Evolutionary conservation across 140 eudicot genomes (phyloP), one percentile per base, ranked within the genome.

Genomic region (Anethum foeniculum): DNA sequence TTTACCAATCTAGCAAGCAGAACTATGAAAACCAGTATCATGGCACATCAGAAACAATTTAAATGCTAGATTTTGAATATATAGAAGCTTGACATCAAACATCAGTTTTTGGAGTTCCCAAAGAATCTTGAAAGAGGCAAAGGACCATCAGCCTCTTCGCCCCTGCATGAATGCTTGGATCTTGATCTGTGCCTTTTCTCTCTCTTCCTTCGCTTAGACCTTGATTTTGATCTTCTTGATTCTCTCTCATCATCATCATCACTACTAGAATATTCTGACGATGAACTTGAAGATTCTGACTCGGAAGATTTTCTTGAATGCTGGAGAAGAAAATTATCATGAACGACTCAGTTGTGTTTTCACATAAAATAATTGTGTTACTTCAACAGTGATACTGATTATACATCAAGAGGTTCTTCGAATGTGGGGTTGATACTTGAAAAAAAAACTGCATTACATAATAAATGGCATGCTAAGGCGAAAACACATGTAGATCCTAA

Each of bases 51-150:
- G 47, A 77, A 36, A 52, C 48, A 36, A 51, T 25, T 69, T 51
- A 54, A 13, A 54, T 21, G 15, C 49, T 38, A 28, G 46, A 34
- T 77, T 11, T 47, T 25, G 51, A 23, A 43, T 12, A n/a, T 19
- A 58, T 38, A 44, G 11, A 65, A 79, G 7, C 38, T 38, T 14
- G 39, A 14, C 14, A 4, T 49, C 39, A 82, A 69, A 76, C 76
- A 83, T 87, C 87, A 91, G 81, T 79, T 86, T 83, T 90, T 94
- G 74, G 88, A 71, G 87, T 84, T 94, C 81, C 97, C 97, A 87
- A 94, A 94, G 86, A 94, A 94, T 86, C 93, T 92, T 47, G 98
- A 94, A 79, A 94, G 98, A 3, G 97, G 98, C 85, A 92, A 89
- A 71, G 99, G 99, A 11, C 97, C 99, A 47, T 87, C 93, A 7